A percentile compares a stretch with the other conserved stretches of the same genome.
phyloP scores from a whole-genome alignment of 2,329 filamentous ascomycete species.

The Thermothelomyces thermophilus region DNA sequence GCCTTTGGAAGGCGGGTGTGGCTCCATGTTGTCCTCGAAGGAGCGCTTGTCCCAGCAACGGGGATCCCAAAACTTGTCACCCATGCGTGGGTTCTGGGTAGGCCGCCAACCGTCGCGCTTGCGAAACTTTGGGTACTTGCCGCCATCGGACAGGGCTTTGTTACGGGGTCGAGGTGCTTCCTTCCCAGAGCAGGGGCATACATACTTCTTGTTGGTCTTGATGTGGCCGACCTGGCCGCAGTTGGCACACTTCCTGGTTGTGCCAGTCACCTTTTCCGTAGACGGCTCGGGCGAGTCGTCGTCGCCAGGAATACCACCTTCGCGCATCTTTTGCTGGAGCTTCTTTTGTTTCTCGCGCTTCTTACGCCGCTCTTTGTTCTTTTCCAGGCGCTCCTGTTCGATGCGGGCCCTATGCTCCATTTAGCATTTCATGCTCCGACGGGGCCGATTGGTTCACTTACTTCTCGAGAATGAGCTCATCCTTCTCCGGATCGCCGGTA shows the following conservation, averaged over 20 bases:
- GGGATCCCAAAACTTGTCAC: constrained; percentile 10
- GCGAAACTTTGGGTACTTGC: background rate
- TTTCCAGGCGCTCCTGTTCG: constrained; percentile 77
- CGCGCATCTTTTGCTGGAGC: constrained; percentile 40
- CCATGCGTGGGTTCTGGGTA: background rate
- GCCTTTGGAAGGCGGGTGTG: background rate
- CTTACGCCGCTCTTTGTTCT: constrained; percentile 85
- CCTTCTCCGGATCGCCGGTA: constrained; percentile 60
- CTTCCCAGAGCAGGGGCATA: too few relatives aligned
- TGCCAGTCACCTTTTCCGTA: constrained; percentile 54
- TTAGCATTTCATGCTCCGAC: constrained; percentile 17
- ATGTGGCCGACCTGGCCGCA: constrained; percentile 96
- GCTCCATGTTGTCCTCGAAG: constrained; percentile 1
- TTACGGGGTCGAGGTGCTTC: too few relatives aligned
- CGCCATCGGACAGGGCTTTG: too few relatives aligned
- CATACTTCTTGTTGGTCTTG: constrained; percentile 97
- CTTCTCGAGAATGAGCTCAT: constrained; percentile 55
- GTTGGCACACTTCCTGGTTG: constrained; percentile 90
- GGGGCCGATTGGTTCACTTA: constrained; percentile 29
- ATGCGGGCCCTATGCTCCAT: constrained; percentile 50
- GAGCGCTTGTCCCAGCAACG: background rate
- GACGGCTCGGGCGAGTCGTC: constrained; percentile 45
- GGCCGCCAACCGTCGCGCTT: background rate
- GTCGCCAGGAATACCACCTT: constrained; percentile 32
- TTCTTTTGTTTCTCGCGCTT: constrained; percentile 87